phyloP scores from a whole-genome alignment of 345 rosid genomes.

The Moringa oleifera region DNA sequence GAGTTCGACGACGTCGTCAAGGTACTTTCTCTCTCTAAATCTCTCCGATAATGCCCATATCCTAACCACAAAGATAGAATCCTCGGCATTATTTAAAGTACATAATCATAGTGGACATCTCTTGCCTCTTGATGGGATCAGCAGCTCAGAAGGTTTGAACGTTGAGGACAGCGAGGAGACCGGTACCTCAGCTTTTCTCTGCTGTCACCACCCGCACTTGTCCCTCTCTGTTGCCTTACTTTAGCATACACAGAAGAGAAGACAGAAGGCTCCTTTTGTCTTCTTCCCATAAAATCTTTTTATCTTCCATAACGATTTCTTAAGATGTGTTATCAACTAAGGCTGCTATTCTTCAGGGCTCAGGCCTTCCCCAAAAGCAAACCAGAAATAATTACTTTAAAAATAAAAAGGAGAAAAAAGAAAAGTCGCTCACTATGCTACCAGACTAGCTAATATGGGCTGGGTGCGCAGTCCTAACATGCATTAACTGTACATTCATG shows the following conservation, averaged over 20 bases:
- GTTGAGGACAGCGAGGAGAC: constrained; percentile 17
- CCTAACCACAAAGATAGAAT: no score
- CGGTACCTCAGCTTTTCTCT: constrained; percentile 17
- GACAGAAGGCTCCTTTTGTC: constrained; percentile 23
- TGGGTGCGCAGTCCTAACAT: no score
- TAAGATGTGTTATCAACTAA: constrained; percentile 19
- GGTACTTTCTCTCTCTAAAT: constrained; percentile 40
- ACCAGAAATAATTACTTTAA: no score
- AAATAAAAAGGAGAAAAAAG: no score
- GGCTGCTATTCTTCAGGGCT: constrained; percentile 9
- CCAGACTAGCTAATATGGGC: no score
- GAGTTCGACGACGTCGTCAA: constrained; percentile 89
- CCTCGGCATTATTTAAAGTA: no score
- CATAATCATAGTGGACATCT: no score
- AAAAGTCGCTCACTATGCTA: no score
- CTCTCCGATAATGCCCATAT: no score
- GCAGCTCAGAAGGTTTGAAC: constrained; percentile 7
- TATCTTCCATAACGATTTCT: constrained; percentile 13
- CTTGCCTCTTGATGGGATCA: constrained; percentile 9
- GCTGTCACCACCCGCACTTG: not conserved
- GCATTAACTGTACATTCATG: no score
- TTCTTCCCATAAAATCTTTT: constrained; percentile 30
- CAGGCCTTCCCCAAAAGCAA: no score
- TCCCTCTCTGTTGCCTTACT: not conserved
- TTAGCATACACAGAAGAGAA: not conserved